Evolutionary conservation across 2,329 filamentous ascomycete species (phyloP).

Genomic region (Scopulariopsis brevicaulis): DNA sequence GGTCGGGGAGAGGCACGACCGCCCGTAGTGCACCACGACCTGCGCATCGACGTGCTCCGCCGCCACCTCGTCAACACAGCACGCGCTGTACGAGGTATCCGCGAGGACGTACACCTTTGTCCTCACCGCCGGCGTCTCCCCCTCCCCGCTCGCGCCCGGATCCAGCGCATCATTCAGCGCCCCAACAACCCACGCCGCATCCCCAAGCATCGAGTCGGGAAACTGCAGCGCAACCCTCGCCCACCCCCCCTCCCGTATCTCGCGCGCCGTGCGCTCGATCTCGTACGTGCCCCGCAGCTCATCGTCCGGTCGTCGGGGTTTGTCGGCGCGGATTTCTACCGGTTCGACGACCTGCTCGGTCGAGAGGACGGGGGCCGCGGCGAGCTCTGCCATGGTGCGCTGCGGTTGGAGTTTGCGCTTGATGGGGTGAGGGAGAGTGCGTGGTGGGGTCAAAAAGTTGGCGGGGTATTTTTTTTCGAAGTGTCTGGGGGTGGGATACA

Average conservation of each 20-base stretch:
- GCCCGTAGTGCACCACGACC: constrained; percentile 86
- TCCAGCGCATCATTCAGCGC: constrained; percentile 21
- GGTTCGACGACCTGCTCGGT: constrained; percentile 48
- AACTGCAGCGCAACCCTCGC: constrained; percentile 83
- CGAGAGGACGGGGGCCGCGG: constrained; percentile 47
- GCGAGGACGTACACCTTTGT: constrained; percentile 68
- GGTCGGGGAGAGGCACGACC: constrained; percentile 85
- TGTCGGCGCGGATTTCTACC: constrained; percentile 18
- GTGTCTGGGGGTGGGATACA: not conserved
- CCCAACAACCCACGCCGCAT: constrained; percentile 71
- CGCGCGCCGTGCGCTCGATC: constrained; percentile 63
- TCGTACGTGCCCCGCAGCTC: constrained; percentile 74
- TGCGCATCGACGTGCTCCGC: constrained; percentile 89
- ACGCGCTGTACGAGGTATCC: constrained; percentile 93
- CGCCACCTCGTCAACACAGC: constrained; percentile 93
- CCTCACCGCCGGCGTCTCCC: constrained; percentile 4
- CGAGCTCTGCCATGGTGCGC: constrained; percentile 25
- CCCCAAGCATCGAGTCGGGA: constrained; percentile 80
- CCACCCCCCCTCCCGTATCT: constrained; percentile 65
- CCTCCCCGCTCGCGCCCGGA: not conserved
- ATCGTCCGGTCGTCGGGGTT: constrained; percentile 39
- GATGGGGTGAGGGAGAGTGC: not conserved
- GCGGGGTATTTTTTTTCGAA: not conserved
- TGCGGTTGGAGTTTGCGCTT: not conserved
- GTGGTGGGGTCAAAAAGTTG: not conserved